Evolutionary conservation across 805 yeast species (phyloP).

Genomic region (Candida peoriensis): DNA sequence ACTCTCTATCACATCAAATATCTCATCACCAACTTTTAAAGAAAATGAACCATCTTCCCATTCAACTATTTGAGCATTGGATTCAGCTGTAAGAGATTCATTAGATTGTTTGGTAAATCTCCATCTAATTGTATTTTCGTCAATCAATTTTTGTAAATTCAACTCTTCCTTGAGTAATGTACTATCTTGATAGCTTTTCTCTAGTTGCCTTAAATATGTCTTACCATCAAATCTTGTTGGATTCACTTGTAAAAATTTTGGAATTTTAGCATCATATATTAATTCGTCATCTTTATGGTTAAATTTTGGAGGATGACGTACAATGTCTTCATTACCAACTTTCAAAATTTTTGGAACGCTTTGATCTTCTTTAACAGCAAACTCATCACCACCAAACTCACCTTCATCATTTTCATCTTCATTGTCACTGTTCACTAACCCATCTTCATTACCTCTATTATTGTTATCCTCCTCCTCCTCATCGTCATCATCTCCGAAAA

Average conservation of each 20-base stretch:
- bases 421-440: slow-evolving; percentile 9
- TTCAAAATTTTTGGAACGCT: slow-evolving; percentile 24
- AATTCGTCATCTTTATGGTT: slow-evolving; percentile 31
- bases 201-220: slow-evolving; percentile 46
- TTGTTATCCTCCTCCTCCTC: slow-evolving; percentile 11
- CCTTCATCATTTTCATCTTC: slow-evolving; percentile 26
- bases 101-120: slow-evolving; percentile 68
- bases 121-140: slow-evolving; percentile 91
- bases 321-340: slow-evolving; percentile 41
- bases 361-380: slow-evolving; percentile 9
- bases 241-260: slow-evolving; percentile 77
- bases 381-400: slow-evolving; percentile 31
- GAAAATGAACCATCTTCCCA: slow-evolving; percentile 95
- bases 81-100: slow-evolving; percentile 62
- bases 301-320: slow-evolving; percentile 32
- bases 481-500: slow-evolving; percentile 30
- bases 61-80: slow-evolving; percentile 83
- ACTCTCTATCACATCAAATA: slow-evolving; percentile 69
- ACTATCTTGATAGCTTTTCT: slow-evolving; percentile 36
- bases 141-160: slow-evolving; percentile 59
- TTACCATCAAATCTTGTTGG: slow-evolving; percentile 85
- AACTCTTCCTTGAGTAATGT: slow-evolving; percentile 41
- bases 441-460: background rate
- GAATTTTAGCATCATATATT: slow-evolving; percentile 57
- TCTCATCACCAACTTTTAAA: slow-evolving; percentile 79